Base-by-base conservation (phyloP, 2,329 filamentous ascomycete genomes). In the Phyllosticta citrichinensis region DNA sequence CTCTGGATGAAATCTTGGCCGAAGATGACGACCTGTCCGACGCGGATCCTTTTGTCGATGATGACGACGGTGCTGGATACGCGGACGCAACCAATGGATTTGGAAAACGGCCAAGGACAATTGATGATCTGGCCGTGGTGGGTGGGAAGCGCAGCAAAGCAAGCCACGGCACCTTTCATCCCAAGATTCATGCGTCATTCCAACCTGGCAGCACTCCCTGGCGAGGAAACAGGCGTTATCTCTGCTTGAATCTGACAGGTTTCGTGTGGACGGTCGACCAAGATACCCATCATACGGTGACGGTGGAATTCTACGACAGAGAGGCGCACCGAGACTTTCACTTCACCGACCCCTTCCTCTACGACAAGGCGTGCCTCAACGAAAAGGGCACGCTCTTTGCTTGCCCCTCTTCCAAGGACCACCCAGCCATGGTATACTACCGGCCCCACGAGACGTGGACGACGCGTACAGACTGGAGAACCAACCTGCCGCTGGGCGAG, bases 211-310 rank as follows among this genome's bases (percentile, higher is more conserved):
- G 91, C 59, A 99, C 94, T 0, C 93, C 93, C 0, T 99, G 94
- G 95, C 85, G 91, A 64, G 94, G 94, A 1, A 94, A 96, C 72
- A 83, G 94, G 64, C 90, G 93, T 70, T 96, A 99, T 70, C 81
- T 99, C 0, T 96, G 91, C 69, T 82, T 97, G 51, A 97, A 97
- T 70, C 78, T 99, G 62, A 89, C 92, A 58, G 94, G 95, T 0
- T 94, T 95, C 69, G 89, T 97, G 9, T 99, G 94, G 91, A 97
- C 93, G 0, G 90, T 99, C 19, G 89, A 96, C 67, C 94, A 99
- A 74, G 92, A 97, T 69, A 89, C 88, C 0, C 85, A 80, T 62
- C 73, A 97, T 71, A 99, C 94, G 1, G 87, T 99, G 11, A 97
- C 92, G 0, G 92, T 97, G 1, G 94, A 97, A 69, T 99, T 99